Evolutionary conservation across 148 eudicot genomes (phyloP), one percentile per base, ranked within the genome.

Genomic region (Fagopyrum esculentum): DNA sequence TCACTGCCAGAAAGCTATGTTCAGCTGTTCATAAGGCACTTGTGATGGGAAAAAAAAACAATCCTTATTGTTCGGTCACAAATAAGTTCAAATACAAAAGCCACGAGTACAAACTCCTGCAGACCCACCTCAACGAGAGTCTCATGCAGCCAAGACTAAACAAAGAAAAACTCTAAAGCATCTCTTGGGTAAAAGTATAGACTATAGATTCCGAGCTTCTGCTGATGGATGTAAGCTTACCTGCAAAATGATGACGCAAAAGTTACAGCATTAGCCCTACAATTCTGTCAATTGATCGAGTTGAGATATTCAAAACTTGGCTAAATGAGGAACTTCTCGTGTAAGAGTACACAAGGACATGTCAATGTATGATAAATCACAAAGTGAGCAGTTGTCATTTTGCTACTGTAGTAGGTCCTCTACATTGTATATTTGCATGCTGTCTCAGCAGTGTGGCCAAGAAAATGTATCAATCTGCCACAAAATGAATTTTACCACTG

Each of bases 141-240:
- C 44, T 59, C 70, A 13, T 35, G 2, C 40, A 66, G 71, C 71
- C 46, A 35, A 35, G 46, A 61, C 6, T 40, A 15, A 40, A 64
- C 6, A 64, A 35, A 0, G 5, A 35, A 35, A 35, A 64, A 66
- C 7, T 61, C 43, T 29, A 61, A 61, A 26, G 43, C 12, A 15
- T 61, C 35, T 61, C 30, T 61, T 61, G 68, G 68, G 68, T 29
- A 40, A 57, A 57, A 10, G 44, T 63, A 63, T 10, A 29, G 69
- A 63, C 43, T 66, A 66, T 40, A 12, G 29, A 66, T 35, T 35
- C 47, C 15, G 17, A 43, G 6, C 45, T 40, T 35, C 71, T 12
- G 9, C 46, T 66, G 13, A 66, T 66, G 45, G 47, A 66, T 66
- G 46, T 66, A 66, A 64, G 69, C 69, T 66, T 17, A 66, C 47